A percentile compares a stretch with the other conserved stretches of the same genome.
Evolutionary conservation across 495 filamentous ascomycete genomes (phyloP).

Genomic region (Polyplosphaeria fusca): DNA sequence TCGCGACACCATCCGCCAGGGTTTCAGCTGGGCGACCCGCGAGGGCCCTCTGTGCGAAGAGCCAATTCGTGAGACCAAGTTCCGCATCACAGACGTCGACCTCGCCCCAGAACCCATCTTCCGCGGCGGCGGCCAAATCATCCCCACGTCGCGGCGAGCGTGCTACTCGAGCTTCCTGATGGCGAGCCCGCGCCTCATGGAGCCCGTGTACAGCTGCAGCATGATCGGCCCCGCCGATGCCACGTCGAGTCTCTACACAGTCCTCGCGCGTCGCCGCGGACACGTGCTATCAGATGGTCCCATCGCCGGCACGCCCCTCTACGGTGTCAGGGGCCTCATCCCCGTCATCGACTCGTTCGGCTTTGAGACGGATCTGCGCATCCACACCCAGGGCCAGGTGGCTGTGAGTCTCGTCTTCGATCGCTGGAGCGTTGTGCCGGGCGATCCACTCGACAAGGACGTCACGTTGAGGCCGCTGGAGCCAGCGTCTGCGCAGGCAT

Average conservation of each 20-base stretch:
- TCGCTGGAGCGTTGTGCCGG: conserved; percentile 90
- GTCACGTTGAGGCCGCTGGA: conserved; percentile 79
- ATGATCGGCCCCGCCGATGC: conserved; percentile 94
- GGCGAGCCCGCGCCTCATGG: conserved; percentile 93
- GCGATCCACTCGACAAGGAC: conserved; percentile 88
- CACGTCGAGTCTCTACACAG: conserved; percentile 83
- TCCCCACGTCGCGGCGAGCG: conserved; percentile 85
- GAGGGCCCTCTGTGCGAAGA: conserved; percentile 98
- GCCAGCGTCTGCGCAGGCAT: conserved; percentile 79
- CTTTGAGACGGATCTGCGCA: conserved; percentile 89
- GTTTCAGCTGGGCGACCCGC: conserved; percentile 91
- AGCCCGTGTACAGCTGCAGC: conserved; percentile 84
- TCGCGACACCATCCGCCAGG: conserved; percentile 87
- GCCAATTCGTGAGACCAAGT: conserved; percentile 95
- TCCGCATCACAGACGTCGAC: conserved; percentile 85
- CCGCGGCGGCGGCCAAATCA: conserved; percentile 93
- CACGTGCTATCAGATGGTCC: conserved; percentile 92
- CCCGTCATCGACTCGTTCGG: conserved; percentile 97
- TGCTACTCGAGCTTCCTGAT: conserved; percentile 95
- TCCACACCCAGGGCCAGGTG: conserved; percentile 91
- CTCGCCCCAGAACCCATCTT: conserved; percentile 88
- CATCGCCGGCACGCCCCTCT: conserved; percentile 89
- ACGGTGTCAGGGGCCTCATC: conserved; percentile 82
- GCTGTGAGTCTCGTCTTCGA: conserved; percentile 92
- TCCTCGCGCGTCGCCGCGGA: conserved; percentile 79